A percentile compares a stretch with the other conserved stretches of the same genome.
These are phyloP conservation scores for Gracilaria vermiculophylla DNA, from an alignment of 23 red algal species.

Conservation along the genomic window DNA sequence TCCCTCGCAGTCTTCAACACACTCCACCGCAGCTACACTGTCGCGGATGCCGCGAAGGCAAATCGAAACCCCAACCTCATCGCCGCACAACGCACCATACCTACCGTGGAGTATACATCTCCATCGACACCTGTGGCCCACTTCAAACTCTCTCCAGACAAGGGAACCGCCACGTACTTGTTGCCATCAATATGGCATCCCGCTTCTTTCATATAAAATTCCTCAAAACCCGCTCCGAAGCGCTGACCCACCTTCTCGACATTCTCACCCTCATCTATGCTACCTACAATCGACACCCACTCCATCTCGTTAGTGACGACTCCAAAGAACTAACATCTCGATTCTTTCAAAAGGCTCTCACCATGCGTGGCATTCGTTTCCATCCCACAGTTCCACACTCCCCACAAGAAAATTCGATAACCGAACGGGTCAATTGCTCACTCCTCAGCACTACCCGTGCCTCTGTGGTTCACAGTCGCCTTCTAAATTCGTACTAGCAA, in stretches of 20 bases:
- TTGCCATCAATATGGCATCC: not conserved
- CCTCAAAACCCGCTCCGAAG: not conserved
- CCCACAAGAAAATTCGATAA: not conserved
- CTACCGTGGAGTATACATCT: not conserved
- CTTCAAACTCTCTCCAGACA: not conserved
- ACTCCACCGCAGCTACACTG: not conserved
- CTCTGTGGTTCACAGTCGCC: not conserved
- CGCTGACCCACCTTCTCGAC: not conserved
- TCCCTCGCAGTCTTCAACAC: not conserved
- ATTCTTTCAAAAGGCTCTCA: not conserved
- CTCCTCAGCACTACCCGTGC: not conserved
- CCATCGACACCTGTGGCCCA: constrained; percentile 8
- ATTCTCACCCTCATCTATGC: not conserved
- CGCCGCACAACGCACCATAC: not conserved
- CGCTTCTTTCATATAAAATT: not conserved
- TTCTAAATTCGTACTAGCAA: not conserved
- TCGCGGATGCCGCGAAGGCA: not conserved
- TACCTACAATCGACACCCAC: not conserved
- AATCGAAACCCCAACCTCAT: not conserved
- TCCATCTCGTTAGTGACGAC: not conserved
- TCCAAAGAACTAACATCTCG: not conserved
- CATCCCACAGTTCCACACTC: not conserved
- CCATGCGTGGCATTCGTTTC: not conserved
- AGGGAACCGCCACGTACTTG: not conserved
- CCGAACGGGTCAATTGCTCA: constrained; percentile 4